Percentiles rank a stretch among this genome's conserved stretches.
phyloP scores from a whole-genome alignment of 306 rosid genomes.

The Astragalus membranaceus region DNA sequence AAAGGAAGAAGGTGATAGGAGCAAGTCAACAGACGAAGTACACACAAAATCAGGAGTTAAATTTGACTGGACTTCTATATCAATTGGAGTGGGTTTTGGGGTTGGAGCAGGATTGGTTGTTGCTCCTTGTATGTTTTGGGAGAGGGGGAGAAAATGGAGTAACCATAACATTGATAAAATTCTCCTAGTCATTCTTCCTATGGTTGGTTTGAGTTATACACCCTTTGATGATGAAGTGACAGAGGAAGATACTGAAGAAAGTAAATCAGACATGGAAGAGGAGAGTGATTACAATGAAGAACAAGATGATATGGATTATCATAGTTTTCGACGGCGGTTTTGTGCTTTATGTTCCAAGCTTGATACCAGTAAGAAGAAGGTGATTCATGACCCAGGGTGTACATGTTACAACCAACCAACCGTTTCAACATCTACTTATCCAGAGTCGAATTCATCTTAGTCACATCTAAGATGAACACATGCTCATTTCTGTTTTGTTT shows the following conservation, averaged over 20 bases:
- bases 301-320: constrained; percentile 8
- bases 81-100: constrained; percentile 63
- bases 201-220: constrained; percentile 38
- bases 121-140: constrained; percentile 40
- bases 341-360: constrained; percentile 71
- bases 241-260: constrained; percentile 30
- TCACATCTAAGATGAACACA: not conserved
- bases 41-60: not conserved
- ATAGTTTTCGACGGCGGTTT: constrained; percentile 31
- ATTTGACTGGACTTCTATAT: constrained; percentile 45
- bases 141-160: constrained; percentile 51
- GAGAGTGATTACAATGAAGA: not conserved
- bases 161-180: constrained; percentile 34
- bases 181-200: constrained; percentile 49
- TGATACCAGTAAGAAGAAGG: constrained; percentile 37
- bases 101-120: constrained; percentile 56
- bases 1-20: too few species aligned
- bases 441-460: constrained; percentile 34
- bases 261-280: constrained; percentile 3
- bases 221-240: constrained; percentile 31
- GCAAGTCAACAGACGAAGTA: too few species aligned
- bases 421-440: constrained; percentile 26
- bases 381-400: constrained; percentile 52
- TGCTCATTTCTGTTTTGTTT: not conserved
- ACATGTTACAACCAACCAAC: constrained; percentile 36